phyloP scores from a whole-genome alignment of 139 green algal genomes.

The Closterium sp. region DNA sequence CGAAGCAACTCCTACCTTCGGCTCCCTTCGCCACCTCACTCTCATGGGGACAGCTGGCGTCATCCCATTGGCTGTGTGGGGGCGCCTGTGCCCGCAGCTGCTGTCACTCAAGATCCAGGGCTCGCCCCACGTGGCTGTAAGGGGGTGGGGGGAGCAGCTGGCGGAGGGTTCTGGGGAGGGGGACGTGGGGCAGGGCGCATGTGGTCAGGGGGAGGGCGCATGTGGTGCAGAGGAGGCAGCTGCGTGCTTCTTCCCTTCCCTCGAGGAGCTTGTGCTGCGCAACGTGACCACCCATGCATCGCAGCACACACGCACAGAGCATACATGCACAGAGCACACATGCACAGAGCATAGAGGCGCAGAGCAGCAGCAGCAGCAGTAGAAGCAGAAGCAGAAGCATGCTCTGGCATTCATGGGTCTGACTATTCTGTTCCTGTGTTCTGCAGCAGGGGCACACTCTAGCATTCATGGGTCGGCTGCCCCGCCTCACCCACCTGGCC shows the following conservation, averaged over 20 bases:
- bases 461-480: neutral
- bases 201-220: neutral
- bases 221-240: neutral
- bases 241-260: neutral
- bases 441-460: neutral
- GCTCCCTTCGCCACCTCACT: neutral
- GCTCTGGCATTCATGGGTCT: too few relatives aligned
- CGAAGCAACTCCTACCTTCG: neutral
- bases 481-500: neutral
- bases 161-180: neutral
- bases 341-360: neutral
- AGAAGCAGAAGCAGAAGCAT: too few relatives aligned
- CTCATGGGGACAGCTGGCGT: neutral
- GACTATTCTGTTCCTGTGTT: too few relatives aligned
- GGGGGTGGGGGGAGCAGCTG: neutral
- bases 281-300: neutral
- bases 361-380: too few relatives aligned
- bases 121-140: neutral
- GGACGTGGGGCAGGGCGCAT: neutral
- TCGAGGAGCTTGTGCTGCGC: neutral
- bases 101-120: neutral
- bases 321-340: too few relatives aligned
- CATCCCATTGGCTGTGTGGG: neutral
- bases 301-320: neutral
- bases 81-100: neutral